phyloP scores from a whole-genome alignment of 1,284 basidiomycete genomes.

The Ceratobasidium sp. region DNA sequence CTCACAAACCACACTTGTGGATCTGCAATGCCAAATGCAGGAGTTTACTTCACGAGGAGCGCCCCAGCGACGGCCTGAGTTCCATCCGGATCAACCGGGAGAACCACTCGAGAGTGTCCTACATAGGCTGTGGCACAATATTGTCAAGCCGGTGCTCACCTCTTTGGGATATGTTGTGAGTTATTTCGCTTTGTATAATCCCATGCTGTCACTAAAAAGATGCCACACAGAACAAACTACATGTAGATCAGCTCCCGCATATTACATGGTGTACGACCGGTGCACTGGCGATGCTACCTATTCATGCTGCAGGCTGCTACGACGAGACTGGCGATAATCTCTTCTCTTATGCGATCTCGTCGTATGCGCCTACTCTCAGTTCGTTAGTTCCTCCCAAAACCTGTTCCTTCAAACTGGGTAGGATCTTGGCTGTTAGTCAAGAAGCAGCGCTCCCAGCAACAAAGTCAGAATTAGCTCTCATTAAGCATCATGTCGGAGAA shows the following conservation, averaged over 20 bases:
- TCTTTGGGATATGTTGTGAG: not conserved
- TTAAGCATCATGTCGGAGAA: not conserved
- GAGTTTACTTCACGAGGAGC: too few relatives aligned
- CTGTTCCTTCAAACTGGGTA: not conserved
- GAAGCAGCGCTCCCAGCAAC: not conserved
- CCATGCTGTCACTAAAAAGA: too few relatives aligned
- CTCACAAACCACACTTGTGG: too few relatives aligned
- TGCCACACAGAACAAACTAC: not conserved
- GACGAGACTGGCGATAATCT: not conserved
- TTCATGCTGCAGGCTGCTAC: not conserved
- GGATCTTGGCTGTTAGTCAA: not conserved
- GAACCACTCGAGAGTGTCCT: not conserved
- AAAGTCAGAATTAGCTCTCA: not conserved
- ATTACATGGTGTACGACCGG: constrained; percentile 4
- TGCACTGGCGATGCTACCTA: not conserved
- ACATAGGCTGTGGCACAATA: not conserved
- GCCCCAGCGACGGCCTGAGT: too few relatives aligned
- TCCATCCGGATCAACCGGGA: too few relatives aligned
- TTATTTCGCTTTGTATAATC: not conserved
- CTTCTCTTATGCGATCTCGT: not conserved
- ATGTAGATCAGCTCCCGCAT: not conserved
- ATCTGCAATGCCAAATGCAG: too few relatives aligned
- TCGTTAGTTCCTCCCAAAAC: not conserved
- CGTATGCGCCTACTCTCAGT: constrained; percentile 23
- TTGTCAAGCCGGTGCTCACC: not conserved